A percentile compares a stretch with the other conserved stretches of the same genome.
Evolutionary conservation across 1,139 yeast genomes (phyloP).

Genomic region (Pichia sorboxylosa): DNA sequence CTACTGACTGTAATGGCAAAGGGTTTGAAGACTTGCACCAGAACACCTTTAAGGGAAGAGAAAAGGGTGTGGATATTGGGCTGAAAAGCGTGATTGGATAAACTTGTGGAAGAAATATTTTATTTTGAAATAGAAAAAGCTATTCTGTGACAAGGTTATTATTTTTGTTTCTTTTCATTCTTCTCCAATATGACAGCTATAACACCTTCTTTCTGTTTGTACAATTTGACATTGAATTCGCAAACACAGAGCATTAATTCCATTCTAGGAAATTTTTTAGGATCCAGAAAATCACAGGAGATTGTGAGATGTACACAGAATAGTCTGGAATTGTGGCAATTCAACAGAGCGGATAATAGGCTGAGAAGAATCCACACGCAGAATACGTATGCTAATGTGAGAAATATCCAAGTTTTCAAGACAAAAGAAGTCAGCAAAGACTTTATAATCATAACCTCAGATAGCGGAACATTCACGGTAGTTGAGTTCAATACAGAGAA

Average conservation of each 20-base stretch:
- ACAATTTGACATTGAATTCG: conserved; percentile 53
- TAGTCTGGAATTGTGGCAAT: conserved; percentile 39
- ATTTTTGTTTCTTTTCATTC: neutral
- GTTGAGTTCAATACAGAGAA: conserved; percentile 34
- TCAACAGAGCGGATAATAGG: conserved; percentile 46
- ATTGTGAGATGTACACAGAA: conserved; percentile 49
- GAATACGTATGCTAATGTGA: conserved; percentile 48
- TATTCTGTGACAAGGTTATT: no score
- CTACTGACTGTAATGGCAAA: no score
- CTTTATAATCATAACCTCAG: conserved; percentile 59
- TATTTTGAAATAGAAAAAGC: no score
- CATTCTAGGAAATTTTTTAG: conserved; percentile 58
- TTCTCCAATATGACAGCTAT: conserved; percentile 10
- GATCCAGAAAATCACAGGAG: conserved; percentile 46
- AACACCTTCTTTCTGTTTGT: conserved; percentile 40
- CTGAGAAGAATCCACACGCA: conserved; percentile 33
- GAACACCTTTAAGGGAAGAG: no score
- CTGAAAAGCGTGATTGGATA: no score
- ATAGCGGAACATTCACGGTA: conserved; percentile 63
- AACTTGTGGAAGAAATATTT: no score
- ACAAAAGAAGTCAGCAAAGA: conserved; percentile 45
- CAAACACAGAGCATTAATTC: conserved; percentile 45
- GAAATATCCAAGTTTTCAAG: conserved; percentile 40
- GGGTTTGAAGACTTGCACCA: no score
- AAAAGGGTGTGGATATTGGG: no score